Conservation (phyloP, 139 green algal species). For the Chloropicon primus region DNA sequence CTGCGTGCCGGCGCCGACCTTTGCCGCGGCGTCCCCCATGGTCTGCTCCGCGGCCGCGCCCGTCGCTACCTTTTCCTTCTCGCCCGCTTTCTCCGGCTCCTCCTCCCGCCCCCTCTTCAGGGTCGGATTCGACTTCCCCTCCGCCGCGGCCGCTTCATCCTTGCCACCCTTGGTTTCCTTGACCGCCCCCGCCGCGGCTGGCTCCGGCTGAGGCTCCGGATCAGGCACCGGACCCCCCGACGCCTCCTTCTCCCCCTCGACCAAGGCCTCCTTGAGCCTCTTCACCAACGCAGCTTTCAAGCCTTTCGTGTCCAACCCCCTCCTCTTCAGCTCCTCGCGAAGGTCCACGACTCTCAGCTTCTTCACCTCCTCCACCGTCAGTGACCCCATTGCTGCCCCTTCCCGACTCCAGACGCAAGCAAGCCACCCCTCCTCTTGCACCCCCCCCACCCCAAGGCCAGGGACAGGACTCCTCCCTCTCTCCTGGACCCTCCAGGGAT, state of each 20-base stretch:
- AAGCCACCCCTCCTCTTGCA: not conserved
- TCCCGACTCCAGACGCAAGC: not conserved
- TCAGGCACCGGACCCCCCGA: not conserved
- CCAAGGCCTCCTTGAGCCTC: not conserved
- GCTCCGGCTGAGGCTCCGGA: too few relatives aligned
- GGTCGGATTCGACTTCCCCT: not conserved
- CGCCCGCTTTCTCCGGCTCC: not conserved
- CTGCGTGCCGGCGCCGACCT: not conserved
- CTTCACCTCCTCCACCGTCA: not conserved
- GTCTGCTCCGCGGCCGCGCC: not conserved
- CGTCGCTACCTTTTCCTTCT: not conserved
- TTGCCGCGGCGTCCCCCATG: too few relatives aligned
- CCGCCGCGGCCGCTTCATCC: not conserved
- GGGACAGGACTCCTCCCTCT: too few relatives aligned
- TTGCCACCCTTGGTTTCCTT: too few relatives aligned
- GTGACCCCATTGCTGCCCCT: too few relatives aligned
- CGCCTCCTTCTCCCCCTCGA: not conserved
- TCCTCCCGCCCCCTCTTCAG: not conserved
- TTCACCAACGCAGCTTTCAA: constrained; percentile 12
- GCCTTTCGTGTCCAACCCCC: constrained; percentile 3
- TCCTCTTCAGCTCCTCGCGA: constrained; percentile 1
- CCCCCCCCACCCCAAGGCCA: not conserved
- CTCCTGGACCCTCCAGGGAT: too few relatives aligned
- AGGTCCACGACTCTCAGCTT: constrained; percentile 14
- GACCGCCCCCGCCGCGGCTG: too few relatives aligned